Evolutionary conservation across 2,329 filamentous ascomycete species (phyloP).

Genomic region (Pseudogymnoascus sp.): DNA sequence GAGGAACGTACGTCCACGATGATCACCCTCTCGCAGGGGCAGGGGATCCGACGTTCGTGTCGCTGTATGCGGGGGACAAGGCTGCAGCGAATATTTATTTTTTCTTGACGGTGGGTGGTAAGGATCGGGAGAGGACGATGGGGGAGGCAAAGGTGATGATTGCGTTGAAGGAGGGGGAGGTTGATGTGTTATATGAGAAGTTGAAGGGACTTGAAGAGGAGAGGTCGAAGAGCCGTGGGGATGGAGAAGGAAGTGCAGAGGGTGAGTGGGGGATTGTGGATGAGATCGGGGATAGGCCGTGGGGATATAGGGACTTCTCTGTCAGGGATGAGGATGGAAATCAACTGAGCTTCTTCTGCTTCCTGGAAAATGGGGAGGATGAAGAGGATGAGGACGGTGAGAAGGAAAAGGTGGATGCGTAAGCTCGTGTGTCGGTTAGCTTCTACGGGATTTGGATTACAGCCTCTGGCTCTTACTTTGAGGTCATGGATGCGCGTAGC

Average conservation of each 20-base stretch:
- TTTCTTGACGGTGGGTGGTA: neutral
- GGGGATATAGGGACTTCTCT: slow-evolving; percentile 9
- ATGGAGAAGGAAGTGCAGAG: neutral
- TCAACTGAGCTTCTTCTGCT: slow-evolving; percentile 8
- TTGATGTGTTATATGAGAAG: neutral
- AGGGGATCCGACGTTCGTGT: neutral
- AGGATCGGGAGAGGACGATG: neutral
- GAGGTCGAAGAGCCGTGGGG: neutral
- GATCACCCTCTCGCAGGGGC: neutral
- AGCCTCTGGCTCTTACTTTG: neutral
- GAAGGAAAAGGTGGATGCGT: neutral
- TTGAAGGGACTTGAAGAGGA: neutral
- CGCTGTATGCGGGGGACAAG: neutral
- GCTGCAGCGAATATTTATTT: neutral
- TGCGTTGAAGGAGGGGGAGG: neutral
- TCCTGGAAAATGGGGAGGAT: neutral
- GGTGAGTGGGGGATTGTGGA: neutral
- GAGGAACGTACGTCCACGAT: neutral
- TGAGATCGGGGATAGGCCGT: slow-evolving; percentile 2
- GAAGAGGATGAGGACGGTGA: neutral
- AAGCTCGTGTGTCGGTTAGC: neutral
- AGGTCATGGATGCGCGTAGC: too few species aligned
- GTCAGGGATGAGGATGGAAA: slow-evolving; percentile 6
- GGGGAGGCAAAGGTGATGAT: neutral
- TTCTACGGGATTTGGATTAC: neutral